Conservation (phyloP, 768 basidiomycete species). For the Trametes maxima region DNA sequence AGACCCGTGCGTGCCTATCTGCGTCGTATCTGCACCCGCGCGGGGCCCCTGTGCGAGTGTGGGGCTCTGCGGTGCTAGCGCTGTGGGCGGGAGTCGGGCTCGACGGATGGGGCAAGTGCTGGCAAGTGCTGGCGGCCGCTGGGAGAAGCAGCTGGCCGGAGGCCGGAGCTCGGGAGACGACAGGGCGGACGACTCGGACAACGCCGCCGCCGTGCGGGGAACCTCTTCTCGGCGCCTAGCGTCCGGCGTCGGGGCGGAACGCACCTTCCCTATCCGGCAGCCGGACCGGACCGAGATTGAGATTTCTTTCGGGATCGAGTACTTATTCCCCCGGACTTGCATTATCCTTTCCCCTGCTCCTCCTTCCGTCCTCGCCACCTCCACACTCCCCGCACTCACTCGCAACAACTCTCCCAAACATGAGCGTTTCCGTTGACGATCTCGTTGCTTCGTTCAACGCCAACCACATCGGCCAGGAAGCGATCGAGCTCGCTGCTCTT, state of each 20-base stretch:
- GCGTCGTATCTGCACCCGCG: not conserved
- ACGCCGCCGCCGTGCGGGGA: not conserved
- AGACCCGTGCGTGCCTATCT: slow-evolving; percentile 5
- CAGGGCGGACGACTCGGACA: not conserved
- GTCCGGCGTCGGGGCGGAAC: slow-evolving; percentile 8
- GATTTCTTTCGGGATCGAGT: slow-evolving; percentile 16
- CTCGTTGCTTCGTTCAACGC: slow-evolving; percentile 50
- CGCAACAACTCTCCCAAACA: slow-evolving; percentile 22
- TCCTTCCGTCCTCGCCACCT: not conserved
- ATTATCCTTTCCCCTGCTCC: not conserved
- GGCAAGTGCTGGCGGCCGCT: not conserved
- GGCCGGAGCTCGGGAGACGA: not conserved
- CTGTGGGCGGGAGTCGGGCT: not conserved
- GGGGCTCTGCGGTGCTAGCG: too few relatives aligned
- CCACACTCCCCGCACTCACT: slow-evolving; percentile 4
- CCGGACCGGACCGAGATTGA: slow-evolving; percentile 22
- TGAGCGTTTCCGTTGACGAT: slow-evolving; percentile 53
- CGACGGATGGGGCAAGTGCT: not conserved
- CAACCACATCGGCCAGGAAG: slow-evolving; percentile 56
- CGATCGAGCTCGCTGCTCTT: slow-evolving; percentile 50
- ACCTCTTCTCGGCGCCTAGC: slow-evolving; percentile 9
- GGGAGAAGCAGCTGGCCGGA: not conserved
- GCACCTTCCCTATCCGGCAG: slow-evolving; percentile 4
- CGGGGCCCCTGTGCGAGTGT: not conserved
- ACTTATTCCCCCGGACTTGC: slow-evolving; percentile 11